These are phyloP conservation scores for Cerioporus squamosus DNA, from an alignment of 1,284 basidiomycete species.

Conservation along the genomic window DNA sequence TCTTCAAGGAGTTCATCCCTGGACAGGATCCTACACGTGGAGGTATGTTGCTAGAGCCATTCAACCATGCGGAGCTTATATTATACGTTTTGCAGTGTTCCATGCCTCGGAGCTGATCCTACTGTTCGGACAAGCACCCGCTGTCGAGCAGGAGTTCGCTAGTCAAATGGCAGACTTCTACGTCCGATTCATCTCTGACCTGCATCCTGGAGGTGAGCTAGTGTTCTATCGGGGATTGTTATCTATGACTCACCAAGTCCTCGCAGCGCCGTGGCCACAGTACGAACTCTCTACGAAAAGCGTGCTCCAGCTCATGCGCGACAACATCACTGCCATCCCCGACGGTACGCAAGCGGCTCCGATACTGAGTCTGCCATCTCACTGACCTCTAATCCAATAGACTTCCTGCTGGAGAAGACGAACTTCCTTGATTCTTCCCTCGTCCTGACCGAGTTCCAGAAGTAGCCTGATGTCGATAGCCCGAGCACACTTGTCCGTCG, in stretches of 20 bases:
- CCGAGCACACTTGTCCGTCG: too few species aligned
- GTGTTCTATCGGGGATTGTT: constrained; percentile 12
- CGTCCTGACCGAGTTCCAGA: constrained; percentile 53
- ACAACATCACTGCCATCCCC: constrained; percentile 53
- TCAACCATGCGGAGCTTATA: not conserved
- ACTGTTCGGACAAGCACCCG: constrained; percentile 50
- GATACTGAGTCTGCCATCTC: not conserved
- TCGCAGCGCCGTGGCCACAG: constrained; percentile 48
- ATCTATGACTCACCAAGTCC: not conserved
- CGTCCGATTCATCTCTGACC: constrained; percentile 55
- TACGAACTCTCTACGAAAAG: constrained; percentile 39
- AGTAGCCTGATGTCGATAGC: constrained; percentile 26
- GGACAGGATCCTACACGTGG: constrained; percentile 47
- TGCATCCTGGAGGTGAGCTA: constrained; percentile 51
- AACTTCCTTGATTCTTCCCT: constrained; percentile 44
- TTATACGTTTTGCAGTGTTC: constrained; percentile 39
- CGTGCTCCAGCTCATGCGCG: constrained; percentile 51
- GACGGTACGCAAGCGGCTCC: constrained; percentile 46
- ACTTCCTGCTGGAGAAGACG: constrained; percentile 46
- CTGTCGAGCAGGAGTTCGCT: constrained; percentile 50
- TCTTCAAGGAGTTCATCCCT: constrained; percentile 58
- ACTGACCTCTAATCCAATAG: constrained; percentile 30
- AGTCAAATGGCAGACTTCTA: constrained; percentile 54
- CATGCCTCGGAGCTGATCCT: constrained; percentile 55
- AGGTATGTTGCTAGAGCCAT: constrained; percentile 33